Evolutionary conservation across 345 rosid species (phyloP), one percentile per base, ranked within the genome.

Genomic region (Dimocarpus longan): DNA sequence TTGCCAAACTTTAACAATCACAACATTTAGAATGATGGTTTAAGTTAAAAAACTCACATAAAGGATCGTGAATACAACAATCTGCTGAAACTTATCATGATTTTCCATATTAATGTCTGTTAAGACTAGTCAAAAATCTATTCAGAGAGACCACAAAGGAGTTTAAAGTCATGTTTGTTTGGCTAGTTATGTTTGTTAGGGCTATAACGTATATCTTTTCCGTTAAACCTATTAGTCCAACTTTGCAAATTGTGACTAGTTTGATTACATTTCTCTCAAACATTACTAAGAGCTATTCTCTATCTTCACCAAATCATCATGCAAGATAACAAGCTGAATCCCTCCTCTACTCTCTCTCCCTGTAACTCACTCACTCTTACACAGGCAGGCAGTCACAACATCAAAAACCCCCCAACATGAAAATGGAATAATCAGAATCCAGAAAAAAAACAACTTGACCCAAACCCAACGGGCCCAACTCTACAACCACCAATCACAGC

Each of bases 401-500:
- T 42, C n/a, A 44, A 68, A 68, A 18, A 40, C 46, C 54, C 48
- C n/a, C 15, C 24, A 42, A 68, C 12, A 42, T 5, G 52, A 68
- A 19, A 4, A n/a, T 18, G 44, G 44, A 19, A 40, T 5, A 10
- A 68, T n/a, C 71, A 68, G n/a, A 42, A 42, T 68, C 28, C 10
- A n/a, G 16, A 18, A 46, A 22, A 12, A n/a, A 39, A 43, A 63
- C 37, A 7, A 56, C 62, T 28, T 69, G 70, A 52, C 65, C 46
- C 62, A 67, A 52, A 37, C n/a, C 70, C 74, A 15, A 46, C 62
- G 63, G 43, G 37, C n/a, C 70, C 74, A 15, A 46, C 54, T 40
- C 5, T 18, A 32, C 37, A 32, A 7, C 74, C 57, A 67, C 32
- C 52, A 66, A 71, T 66, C 72, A 76, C 56, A 75, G n/a, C 68